Evolutionary conservation across 2,329 filamentous ascomycete species (phyloP).

Genomic region (Aureobasidium pullulans): DNA sequence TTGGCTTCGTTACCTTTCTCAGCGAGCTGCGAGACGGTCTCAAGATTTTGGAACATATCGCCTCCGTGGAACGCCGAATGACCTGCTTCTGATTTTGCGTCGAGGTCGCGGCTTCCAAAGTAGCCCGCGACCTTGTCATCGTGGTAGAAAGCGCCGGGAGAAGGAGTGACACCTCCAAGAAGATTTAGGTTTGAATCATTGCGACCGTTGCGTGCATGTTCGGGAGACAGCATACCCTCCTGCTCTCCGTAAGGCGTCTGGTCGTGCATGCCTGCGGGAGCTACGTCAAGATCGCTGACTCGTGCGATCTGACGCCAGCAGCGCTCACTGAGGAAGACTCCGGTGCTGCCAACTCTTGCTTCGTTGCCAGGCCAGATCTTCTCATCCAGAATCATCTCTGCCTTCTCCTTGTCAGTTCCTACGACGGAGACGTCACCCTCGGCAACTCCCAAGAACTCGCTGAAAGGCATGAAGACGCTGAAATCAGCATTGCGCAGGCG

Average conservation of each 20-base stretch:
- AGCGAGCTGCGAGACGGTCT: constrained; percentile 88
- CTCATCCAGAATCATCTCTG: constrained; percentile 83
- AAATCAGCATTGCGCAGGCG: constrained; percentile 89
- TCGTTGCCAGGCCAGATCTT: constrained; percentile 90
- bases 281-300: constrained; percentile 55
- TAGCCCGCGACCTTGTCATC: constrained; percentile 76
- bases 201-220: constrained; percentile 44
- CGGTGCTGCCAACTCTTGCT: constrained; percentile 81
- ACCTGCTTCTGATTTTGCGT: constrained; percentile 84
- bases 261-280: constrained; percentile 46
- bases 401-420: constrained; percentile 86
- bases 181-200: constrained; percentile 53
- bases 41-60: constrained; percentile 97
- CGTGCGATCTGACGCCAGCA: constrained; percentile 90
- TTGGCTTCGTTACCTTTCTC: constrained; percentile 90
- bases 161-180: constrained; percentile 40
- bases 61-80: constrained; percentile 84
- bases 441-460: constrained; percentile 84
- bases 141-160: constrained; percentile 53
- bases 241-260: constrained; percentile 55
- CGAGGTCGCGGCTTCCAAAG: constrained; percentile 71
- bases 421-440: constrained; percentile 80
- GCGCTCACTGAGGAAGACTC: constrained; percentile 89
- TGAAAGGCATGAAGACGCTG: constrained; percentile 90
- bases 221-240: constrained; percentile 49